Conservation (phyloP, 2,329 filamentous ascomycete species). For the Teratosphaeria gauchensis region DNA sequence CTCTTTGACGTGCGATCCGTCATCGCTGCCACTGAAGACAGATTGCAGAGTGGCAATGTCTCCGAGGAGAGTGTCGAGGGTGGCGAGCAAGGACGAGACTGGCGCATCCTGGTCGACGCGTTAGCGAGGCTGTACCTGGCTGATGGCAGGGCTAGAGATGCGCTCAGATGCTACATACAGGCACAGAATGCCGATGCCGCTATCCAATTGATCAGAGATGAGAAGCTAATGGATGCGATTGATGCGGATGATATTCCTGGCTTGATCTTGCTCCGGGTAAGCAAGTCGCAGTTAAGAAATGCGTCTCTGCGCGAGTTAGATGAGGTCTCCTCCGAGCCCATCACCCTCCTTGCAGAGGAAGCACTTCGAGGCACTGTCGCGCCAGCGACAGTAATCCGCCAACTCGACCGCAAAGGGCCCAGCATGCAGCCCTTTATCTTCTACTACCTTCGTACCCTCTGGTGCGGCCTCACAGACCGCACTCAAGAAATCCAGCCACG, state of each 20-base stretch:
- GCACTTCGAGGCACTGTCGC: conserved; percentile 79
- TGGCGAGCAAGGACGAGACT: conserved; percentile 62
- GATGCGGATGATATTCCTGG: conserved; percentile 71
- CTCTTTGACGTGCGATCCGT: conserved; percentile 73
- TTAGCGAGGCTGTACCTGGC: conserved; percentile 78
- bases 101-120: conserved; percentile 79
- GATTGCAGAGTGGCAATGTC: conserved; percentile 46
- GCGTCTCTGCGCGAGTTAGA: conserved; percentile 58
- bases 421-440: conserved; percentile 65
- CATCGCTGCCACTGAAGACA: conserved; percentile 69
- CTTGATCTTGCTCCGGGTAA: conserved; percentile 79
- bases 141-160: conserved; percentile 70
- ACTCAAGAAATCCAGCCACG: conserved; percentile 14
- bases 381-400: conserved; percentile 65
- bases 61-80: conserved; percentile 66
- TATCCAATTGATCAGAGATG: conserved; percentile 75
- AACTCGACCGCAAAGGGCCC: conserved; percentile 57
- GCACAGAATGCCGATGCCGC: conserved; percentile 86
- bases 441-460: conserved; percentile 83
- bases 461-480: conserved; percentile 57
- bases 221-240: conserved; percentile 81
- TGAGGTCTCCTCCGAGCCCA: conserved; percentile 70
- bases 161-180: conserved; percentile 77
- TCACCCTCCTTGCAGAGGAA: conserved; percentile 79
- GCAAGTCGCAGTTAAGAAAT: conserved; percentile 54